These are phyloP conservation scores for Acer campestre DNA, from an alignment of 345 rosid species.

Conservation along the genomic window DNA sequence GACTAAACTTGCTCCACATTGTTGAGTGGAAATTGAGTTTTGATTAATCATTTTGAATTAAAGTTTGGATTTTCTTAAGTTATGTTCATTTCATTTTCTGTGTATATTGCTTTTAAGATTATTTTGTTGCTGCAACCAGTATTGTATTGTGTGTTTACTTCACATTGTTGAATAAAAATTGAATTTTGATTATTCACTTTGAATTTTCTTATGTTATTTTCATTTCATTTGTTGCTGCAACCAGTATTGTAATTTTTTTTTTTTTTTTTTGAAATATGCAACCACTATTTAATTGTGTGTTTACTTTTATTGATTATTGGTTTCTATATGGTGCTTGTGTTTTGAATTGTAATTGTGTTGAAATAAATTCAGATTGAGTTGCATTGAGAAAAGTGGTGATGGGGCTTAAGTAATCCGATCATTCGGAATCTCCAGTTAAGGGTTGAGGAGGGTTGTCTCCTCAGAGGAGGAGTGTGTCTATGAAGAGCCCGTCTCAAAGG, in stretches of 20 bases:
- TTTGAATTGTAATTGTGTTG: neutral
- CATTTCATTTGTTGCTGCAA: too few species aligned
- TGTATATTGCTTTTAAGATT: neutral
- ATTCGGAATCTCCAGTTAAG: conserved; percentile 49
- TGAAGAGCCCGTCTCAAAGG: conserved; percentile 31
- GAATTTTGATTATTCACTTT: too few species aligned
- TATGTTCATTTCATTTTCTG: too few species aligned
- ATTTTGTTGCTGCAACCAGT: neutral
- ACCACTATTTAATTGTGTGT: neutral
- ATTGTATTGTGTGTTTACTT: neutral
- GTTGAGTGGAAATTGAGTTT: too few species aligned
- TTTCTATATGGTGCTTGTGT: neutral
- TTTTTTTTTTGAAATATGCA: too few species aligned
- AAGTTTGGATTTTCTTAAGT: too few species aligned
- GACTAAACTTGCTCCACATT: neutral
- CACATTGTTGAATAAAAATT: too few species aligned
- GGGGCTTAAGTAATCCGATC: conserved; percentile 45
- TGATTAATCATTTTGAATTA: too few species aligned
- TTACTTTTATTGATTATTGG: neutral
- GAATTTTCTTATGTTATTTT: too few species aligned
- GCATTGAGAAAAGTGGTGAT: conserved; percentile 27
- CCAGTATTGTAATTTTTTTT: too few species aligned
- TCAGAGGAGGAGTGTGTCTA: conserved; percentile 23
- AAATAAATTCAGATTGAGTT: conserved; percentile 3
- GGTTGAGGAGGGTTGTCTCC: conserved; percentile 30